Evolutionary conservation across 441 rosid species (phyloP).

Genomic region (Dalechampia spathulata): DNA sequence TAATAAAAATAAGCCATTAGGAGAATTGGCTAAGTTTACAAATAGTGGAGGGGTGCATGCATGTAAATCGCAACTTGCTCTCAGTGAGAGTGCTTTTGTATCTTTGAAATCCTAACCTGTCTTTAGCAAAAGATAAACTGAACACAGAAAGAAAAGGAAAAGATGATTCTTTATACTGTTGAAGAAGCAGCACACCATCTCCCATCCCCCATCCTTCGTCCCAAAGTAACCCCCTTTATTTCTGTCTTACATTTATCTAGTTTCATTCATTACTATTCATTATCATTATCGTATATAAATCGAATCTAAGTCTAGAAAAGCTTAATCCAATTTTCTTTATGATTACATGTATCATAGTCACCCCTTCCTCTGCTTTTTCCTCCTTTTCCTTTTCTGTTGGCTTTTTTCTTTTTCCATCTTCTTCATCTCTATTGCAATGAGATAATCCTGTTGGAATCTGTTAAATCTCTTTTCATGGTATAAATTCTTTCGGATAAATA

Average conservation of each 20-base stretch:
- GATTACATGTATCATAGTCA: constrained; percentile 42
- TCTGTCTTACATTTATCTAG: no score
- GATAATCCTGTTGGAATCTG: no score
- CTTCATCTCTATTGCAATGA: no score
- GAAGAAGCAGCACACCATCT: constrained; percentile 6
- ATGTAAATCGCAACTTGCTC: constrained; percentile 18
- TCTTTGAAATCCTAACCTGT: not conserved
- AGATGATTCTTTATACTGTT: constrained; percentile 11
- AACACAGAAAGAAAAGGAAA: not conserved
- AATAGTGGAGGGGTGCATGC: no score
- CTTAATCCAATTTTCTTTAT: constrained; percentile 15
- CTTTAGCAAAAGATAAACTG: constrained; percentile 1
- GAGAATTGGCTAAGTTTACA: no score
- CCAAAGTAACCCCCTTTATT: constrained; percentile 61
- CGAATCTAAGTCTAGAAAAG: no score
- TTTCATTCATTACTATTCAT: no score
- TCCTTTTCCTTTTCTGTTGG: no score
- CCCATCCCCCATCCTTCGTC: constrained; percentile 35
- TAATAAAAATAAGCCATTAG: no score
- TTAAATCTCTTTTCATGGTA: no score
- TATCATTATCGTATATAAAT: no score
- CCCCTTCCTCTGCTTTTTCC: constrained; percentile 16
- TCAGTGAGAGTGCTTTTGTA: constrained; percentile 20
- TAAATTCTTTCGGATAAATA: no score
- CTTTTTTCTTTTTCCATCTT: constrained; percentile 19